Conservation (phyloP, 768 basidiomycete species). For the Collybia sp. region DNA sequence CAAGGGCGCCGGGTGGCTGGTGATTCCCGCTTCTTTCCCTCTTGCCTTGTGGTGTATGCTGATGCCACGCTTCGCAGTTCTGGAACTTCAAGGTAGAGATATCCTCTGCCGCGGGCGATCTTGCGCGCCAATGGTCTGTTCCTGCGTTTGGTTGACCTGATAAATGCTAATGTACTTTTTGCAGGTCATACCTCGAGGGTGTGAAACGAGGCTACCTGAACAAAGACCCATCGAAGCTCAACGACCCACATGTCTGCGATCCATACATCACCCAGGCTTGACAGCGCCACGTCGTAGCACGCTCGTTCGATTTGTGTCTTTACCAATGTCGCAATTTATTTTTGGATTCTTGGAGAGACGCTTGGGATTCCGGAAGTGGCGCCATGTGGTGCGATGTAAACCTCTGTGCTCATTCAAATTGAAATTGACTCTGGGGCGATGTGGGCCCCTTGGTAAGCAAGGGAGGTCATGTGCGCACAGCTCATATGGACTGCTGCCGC, state of each 20-base stretch:
- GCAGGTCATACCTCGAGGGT: conserved; percentile 70
- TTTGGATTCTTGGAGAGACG: too few species aligned
- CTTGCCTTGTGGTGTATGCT: neutral
- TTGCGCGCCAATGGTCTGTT: conserved; percentile 62
- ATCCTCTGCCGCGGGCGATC: conserved; percentile 41
- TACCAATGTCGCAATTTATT: too few species aligned
- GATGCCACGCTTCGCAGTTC: conserved; percentile 19
- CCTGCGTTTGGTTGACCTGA: neutral
- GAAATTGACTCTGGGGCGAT: too few species aligned
- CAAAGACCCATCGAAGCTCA: conserved; percentile 47
- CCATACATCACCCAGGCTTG: conserved; percentile 30
- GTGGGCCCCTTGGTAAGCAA: too few species aligned
- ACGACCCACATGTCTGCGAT: conserved; percentile 62
- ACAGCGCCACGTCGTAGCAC: too few species aligned
- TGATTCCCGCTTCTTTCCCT: conserved; percentile 24
- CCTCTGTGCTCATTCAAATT: too few species aligned
- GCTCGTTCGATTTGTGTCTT: too few species aligned
- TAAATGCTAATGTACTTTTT: neutral
- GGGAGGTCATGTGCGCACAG: too few species aligned
- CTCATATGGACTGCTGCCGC: too few species aligned
- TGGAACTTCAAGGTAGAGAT: conserved; percentile 77
- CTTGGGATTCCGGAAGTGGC: too few species aligned
- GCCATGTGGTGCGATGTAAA: too few species aligned
- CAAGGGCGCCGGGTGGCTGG: conserved; percentile 62
- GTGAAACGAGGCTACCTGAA: conserved; percentile 57